These are phyloP conservation scores for Adansonia madagascariensis DNA, from an alignment of 441 rosid genomes.

Conservation along the genomic window DNA sequence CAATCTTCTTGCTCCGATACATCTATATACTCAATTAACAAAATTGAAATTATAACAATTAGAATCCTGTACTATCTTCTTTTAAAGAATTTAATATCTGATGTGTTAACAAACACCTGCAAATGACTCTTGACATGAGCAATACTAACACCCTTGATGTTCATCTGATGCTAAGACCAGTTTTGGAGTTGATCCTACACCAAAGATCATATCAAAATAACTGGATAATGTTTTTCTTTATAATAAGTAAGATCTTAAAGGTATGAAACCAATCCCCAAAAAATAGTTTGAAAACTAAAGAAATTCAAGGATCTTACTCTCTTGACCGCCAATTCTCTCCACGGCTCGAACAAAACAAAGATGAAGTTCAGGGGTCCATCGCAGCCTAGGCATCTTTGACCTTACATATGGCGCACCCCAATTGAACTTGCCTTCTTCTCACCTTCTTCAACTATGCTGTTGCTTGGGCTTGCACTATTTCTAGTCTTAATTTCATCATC, in stretches of 20 bases:
- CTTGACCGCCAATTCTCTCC: constrained; percentile 49
- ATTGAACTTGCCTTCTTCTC: constrained; percentile 32
- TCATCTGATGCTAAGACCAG: constrained; percentile 49
- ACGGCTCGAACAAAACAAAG: constrained; percentile 45
- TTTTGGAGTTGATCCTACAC: constrained; percentile 51
- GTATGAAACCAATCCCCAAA: background rate
- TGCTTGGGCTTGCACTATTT: constrained; percentile 45
- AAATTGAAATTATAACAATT: constrained; percentile 9
- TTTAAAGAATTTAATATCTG: background rate
- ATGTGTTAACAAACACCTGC: constrained; percentile 30
- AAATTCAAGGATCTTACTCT: constrained; percentile 35
- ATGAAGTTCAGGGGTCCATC: constrained; percentile 54
- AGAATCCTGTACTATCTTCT: background rate
- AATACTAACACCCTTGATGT: constrained; percentile 45
- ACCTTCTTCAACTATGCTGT: constrained; percentile 40
- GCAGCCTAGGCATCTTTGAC: constrained; percentile 47
- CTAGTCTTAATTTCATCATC: constrained; percentile 37
- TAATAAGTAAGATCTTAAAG: background rate
- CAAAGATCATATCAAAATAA: background rate
- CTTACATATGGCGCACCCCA: constrained; percentile 42
- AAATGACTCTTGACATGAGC: constrained; percentile 51
- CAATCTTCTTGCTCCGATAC: constrained; percentile 50
- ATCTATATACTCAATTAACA: constrained; percentile 29
- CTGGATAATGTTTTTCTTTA: background rate
- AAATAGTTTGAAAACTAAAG: background rate